Percentiles rank a stretch among this genome's conserved stretches.
Conservation (phyloP, 2,329 filamentous ascomycete species). For the Epichloe gansuensis region DNA sequence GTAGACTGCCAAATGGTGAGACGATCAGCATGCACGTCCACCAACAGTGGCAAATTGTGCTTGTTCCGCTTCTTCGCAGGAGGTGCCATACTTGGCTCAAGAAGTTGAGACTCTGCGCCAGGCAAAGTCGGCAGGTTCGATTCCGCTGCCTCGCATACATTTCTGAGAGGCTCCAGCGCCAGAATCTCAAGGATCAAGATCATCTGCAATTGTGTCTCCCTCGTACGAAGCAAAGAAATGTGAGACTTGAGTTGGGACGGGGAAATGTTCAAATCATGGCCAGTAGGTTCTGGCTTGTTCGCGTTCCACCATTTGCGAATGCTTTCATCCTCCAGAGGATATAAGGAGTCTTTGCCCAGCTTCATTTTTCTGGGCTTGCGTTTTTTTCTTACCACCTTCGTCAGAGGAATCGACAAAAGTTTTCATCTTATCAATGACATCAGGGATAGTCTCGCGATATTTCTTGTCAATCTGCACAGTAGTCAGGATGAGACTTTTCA, state of each 20-base stretch:
- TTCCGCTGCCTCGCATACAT: constrained; percentile 28
- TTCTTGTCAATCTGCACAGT: constrained; percentile 65
- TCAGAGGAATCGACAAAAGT: constrained; percentile 45
- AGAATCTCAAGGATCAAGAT: constrained; percentile 68
- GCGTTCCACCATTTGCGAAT: constrained; percentile 60
- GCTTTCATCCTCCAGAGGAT: constrained; percentile 51
- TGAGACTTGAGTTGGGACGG: constrained; percentile 47
- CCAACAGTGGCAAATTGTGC: constrained; percentile 50
- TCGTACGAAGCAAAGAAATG: constrained; percentile 53
- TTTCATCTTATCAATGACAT: constrained; percentile 46
- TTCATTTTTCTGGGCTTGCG: constrained; percentile 52
- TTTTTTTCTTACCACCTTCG: constrained; percentile 30
- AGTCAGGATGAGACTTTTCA: constrained; percentile 56
- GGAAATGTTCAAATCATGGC: constrained; percentile 35
- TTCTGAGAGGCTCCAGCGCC: constrained; percentile 48
- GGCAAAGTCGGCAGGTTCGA: constrained; percentile 35
- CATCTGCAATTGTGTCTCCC: constrained; percentile 72
- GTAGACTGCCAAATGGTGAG: constrained; percentile 78
- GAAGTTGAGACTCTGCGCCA: constrained; percentile 17
- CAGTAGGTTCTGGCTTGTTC: constrained; percentile 38
- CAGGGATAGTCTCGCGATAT: constrained; percentile 58
- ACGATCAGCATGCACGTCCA: constrained; percentile 65
- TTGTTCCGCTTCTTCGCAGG: constrained; percentile 44
- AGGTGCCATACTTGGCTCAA: constrained; percentile 18
- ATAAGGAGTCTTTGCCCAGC: constrained; percentile 56